phyloP scores from a whole-genome alignment of 495 filamentous ascomycete species.

The Tuber brumale region DNA sequence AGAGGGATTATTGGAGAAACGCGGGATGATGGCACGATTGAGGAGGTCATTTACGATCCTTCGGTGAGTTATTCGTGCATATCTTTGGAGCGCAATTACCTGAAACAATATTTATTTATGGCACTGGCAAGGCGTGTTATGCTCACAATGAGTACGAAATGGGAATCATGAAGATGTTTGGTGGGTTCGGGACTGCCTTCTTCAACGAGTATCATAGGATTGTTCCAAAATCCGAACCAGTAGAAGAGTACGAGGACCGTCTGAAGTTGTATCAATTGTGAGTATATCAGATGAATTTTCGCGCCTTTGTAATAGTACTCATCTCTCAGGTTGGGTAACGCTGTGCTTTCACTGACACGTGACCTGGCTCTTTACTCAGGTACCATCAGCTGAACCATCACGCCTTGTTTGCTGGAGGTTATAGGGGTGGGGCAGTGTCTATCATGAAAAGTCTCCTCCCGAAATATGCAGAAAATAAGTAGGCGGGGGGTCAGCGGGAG shows the following conservation, averaged over 20 bases:
- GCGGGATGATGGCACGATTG: constrained; percentile 48
- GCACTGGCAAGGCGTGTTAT: constrained; percentile 54
- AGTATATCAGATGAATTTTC: constrained; percentile 43
- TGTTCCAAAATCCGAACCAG: constrained; percentile 72
- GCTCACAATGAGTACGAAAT: constrained; percentile 85
- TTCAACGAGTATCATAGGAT: constrained; percentile 68
- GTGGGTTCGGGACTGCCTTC: constrained; percentile 69
- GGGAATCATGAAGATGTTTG: constrained; percentile 95
- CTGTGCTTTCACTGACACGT: constrained; percentile 12
- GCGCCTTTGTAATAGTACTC: not conserved
- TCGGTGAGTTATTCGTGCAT: constrained; percentile 14
- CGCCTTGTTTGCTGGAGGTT: constrained; percentile 74
- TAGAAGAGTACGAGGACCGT: constrained; percentile 76
- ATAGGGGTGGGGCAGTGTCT: constrained; percentile 62
- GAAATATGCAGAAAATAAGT: constrained; percentile 53
- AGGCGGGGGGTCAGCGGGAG: not conserved
- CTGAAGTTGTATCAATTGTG: constrained; percentile 74
- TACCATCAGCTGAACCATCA: constrained; percentile 90
- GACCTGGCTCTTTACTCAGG: constrained; percentile 43
- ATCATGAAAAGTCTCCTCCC: constrained; percentile 65
- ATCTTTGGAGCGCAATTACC: not conserved
- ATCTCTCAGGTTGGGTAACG: not conserved
- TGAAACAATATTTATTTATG: not conserved
- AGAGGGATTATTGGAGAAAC: constrained; percentile 55
- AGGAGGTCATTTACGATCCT: constrained; percentile 82